Evolutionary conservation across 2,329 filamentous ascomycete genomes (phyloP), one percentile per base, ranked within the genome.

Genomic region (Aspergillus fischeri): DNA sequence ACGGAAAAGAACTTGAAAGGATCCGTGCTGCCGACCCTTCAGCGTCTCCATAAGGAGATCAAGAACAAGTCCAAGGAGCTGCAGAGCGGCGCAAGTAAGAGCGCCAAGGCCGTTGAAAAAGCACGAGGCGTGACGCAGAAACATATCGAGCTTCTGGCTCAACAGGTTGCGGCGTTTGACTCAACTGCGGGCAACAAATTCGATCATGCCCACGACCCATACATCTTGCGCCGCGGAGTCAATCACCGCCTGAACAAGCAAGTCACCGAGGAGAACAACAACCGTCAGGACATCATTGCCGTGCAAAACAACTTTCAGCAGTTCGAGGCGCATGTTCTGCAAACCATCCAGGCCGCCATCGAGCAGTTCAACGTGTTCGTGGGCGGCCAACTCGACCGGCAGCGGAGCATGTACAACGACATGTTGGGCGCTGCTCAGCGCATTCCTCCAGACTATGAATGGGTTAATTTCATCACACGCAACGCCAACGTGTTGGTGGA

Each of bases 31-130:
- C 94, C 93, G 41, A 87, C 93, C 62, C 87, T 99, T 70, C 91
- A 95, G 67, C 89, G 92, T 53, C 81, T 99, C 51, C 92, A 97
- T 79, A 88, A 91, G 73, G 94, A 97, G 74, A 94, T 99, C 81
- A 99, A 97, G 83, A 87, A 89, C 78, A 97, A 97, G 80, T 83
- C 85, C 62, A 97, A 97, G 80, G 92, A 97, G 76, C 83, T 99
- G 51, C 82, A 84, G 47, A 83, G 86, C 60, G 92, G 93, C 8
- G 91, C 90, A 24, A 84, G 86, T 60, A 96, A 95, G 80, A 85
- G 87, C 17, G 86, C 90, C 64, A 99, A 97, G 79, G 86, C 91
- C 52, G 92, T 99, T 24, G 91, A 96, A 60, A 97, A 96, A 79
- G 87, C 91, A 8, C 89, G 93, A 59, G 86, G 86, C 66, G 80